phyloP scores from a whole-genome alignment of 163 green algal genomes.

The Chlorella variabilis region DNA sequence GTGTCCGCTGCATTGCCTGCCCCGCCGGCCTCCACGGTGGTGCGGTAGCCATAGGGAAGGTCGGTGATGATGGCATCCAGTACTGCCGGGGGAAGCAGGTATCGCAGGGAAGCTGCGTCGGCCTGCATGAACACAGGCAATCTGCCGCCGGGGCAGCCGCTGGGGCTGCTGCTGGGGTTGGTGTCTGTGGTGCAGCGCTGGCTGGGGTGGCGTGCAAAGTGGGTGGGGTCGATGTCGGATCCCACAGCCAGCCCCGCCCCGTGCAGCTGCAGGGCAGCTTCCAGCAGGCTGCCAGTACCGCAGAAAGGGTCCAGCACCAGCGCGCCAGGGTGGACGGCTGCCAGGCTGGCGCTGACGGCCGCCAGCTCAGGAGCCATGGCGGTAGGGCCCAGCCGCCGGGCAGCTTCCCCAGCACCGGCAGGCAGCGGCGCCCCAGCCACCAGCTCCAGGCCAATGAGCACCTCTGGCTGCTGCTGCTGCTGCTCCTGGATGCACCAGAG shows the following conservation, averaged over 20 bases:
- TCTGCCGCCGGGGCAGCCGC: neutral
- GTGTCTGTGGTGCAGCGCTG: neutral
- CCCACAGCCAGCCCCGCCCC: slow-evolving; percentile 5
- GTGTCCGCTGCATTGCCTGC: neutral
- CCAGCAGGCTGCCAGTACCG: slow-evolving; percentile 31
- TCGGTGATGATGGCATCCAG: slow-evolving; percentile 28
- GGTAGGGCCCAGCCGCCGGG: slow-evolving; percentile 25
- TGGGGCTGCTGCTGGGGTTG: neutral
- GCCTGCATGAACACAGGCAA: slow-evolving; percentile 2
- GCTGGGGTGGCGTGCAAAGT: neutral
- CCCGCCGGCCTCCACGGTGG: neutral
- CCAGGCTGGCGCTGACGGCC: slow-evolving; percentile 15
- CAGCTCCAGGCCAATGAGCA: neutral
- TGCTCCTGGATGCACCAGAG: slow-evolving; percentile 31
- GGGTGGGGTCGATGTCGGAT: slow-evolving; percentile 12
- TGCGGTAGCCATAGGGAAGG: slow-evolving; percentile 40
- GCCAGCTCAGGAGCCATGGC: slow-evolving; percentile 31
- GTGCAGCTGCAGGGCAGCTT: neutral
- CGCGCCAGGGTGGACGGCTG: neutral
- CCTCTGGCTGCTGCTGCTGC: neutral
- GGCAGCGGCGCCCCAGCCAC: neutral
- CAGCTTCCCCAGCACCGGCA: neutral
- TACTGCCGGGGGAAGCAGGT: neutral
- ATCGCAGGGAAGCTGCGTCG: neutral
- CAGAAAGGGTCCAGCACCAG: slow-evolving; percentile 34